Percentiles rank a stretch among this genome's conserved stretches.
Conservation (phyloP, 2,329 filamentous ascomycete species). For the Fusarium bulbicola region DNA sequence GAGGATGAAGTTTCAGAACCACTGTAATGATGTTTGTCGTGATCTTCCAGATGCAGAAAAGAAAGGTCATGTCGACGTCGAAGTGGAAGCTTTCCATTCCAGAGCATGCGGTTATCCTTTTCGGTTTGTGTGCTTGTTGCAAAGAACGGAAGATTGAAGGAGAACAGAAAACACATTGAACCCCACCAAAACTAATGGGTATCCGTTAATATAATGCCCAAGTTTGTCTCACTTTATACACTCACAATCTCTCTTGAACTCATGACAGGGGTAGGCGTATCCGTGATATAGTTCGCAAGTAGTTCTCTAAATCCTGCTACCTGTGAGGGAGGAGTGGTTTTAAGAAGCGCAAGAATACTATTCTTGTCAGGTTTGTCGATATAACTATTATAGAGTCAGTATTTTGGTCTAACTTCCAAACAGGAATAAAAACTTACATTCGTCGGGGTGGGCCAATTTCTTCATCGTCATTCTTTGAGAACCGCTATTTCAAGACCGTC, state of each 20-base stretch:
- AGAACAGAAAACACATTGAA: slow-evolving; percentile 1
- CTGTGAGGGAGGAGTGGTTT: slow-evolving; percentile 1
- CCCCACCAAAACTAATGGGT: neutral
- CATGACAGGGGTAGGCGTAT: neutral
- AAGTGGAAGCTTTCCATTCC: no score
- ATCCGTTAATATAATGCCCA: no score
- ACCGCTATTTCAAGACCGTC: no score
- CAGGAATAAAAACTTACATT: neutral
- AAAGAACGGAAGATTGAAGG: no score
- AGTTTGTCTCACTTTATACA: no score
- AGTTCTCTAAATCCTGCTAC: neutral
- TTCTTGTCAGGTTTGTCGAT: slow-evolving; percentile 17
- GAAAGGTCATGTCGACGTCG: no score
- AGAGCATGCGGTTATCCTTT: no score
- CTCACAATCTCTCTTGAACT: slow-evolving; percentile 1
- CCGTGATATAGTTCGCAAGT: slow-evolving; percentile 13
- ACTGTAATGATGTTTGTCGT: no score
- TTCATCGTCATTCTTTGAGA: neutral
- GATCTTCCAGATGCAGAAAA: no score
- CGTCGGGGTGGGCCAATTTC: neutral
- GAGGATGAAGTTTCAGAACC: no score
- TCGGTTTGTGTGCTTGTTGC: no score
- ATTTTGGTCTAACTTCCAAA: no score
- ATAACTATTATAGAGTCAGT: slow-evolving; percentile 2
- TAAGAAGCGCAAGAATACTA: slow-evolving; percentile 1